phyloP scores from a whole-genome alignment of 257 asterid species.

The Cinchona pubescens region DNA sequence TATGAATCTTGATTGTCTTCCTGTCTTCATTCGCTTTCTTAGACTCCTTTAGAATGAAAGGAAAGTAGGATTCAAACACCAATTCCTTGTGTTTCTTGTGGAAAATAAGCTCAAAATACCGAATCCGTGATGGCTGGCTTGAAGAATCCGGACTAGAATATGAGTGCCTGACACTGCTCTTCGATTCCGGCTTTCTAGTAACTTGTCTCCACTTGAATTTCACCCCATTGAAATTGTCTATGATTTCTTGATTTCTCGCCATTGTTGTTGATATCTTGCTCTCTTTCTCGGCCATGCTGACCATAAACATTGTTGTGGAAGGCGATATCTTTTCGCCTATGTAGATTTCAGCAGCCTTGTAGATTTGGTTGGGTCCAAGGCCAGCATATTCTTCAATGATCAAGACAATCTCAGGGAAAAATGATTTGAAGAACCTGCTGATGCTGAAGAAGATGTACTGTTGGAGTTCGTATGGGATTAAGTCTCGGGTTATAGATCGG shows the following conservation, averaged over 20 bases:
- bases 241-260: slow-evolving; percentile 31
- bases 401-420: slow-evolving; percentile 33
- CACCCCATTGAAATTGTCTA: slow-evolving; percentile 33
- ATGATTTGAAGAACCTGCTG: slow-evolving; percentile 26
- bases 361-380: slow-evolving; percentile 37
- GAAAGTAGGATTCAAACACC: slow-evolving; percentile 40
- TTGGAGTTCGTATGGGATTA: slow-evolving; percentile 39
- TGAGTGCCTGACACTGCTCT: slow-evolving; percentile 12
- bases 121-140: slow-evolving; percentile 22
- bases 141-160: slow-evolving; percentile 22
- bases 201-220: slow-evolving; percentile 41
- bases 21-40: slow-evolving; percentile 25
- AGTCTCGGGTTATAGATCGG: slow-evolving; percentile 39
- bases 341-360: slow-evolving; percentile 41
- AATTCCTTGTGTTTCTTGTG: slow-evolving; percentile 34
- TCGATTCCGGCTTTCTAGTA: slow-evolving; percentile 26
- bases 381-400: slow-evolving; percentile 42
- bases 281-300: slow-evolving; percentile 40
- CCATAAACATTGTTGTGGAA: slow-evolving; percentile 27
- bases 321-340: slow-evolving; percentile 37
- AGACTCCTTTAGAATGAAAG: slow-evolving; percentile 30
- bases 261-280: slow-evolving; percentile 33
- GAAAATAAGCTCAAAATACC: slow-evolving; percentile 31
- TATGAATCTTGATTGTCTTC: slow-evolving; percentile 37
- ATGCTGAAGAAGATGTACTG: slow-evolving; percentile 25